Conservation (phyloP, 176 grass and related monocot genomes). For the Oropetium thomaeum region DNA sequence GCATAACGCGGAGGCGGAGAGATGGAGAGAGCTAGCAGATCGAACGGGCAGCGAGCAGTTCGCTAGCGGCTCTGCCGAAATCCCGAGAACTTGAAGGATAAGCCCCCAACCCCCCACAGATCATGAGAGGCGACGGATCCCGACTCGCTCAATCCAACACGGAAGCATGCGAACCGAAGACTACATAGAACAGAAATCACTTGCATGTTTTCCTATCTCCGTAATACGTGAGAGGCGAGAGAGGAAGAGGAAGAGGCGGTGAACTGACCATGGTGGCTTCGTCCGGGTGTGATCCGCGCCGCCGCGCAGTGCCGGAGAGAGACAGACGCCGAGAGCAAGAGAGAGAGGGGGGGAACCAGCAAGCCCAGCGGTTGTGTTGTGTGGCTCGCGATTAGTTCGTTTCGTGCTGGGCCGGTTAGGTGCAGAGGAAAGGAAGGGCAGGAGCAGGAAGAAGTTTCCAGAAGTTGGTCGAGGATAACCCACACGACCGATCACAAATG, state of each 20-base stretch:
- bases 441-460: slow-evolving; percentile 20
- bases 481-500: too few species aligned
- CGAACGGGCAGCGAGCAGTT: neutral
- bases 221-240: neutral
- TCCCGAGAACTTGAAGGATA: neutral
- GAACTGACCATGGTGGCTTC: slow-evolving; percentile 31
- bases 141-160: neutral
- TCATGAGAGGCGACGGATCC: neutral
- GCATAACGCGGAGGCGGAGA: neutral
- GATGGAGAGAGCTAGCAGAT: neutral
- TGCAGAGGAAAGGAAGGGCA: neutral
- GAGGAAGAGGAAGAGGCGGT: neutral
- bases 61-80: neutral
- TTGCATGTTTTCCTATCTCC: too few species aligned
- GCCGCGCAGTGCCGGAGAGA: slow-evolving; percentile 17
- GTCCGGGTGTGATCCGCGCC: neutral
- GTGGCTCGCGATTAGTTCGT: neutral
- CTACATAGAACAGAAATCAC: neutral
- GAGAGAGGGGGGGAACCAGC: neutral
- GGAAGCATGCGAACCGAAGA: neutral
- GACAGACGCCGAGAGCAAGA: slow-evolving; percentile 4
- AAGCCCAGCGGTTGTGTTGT: neutral
- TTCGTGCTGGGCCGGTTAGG: slow-evolving; percentile 13
- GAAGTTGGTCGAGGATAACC: neutral
- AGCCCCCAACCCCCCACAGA: neutral